Base-by-base conservation (phyloP, 1,284 basidiomycete species). In the Sanguinoderma infundibulare region DNA sequence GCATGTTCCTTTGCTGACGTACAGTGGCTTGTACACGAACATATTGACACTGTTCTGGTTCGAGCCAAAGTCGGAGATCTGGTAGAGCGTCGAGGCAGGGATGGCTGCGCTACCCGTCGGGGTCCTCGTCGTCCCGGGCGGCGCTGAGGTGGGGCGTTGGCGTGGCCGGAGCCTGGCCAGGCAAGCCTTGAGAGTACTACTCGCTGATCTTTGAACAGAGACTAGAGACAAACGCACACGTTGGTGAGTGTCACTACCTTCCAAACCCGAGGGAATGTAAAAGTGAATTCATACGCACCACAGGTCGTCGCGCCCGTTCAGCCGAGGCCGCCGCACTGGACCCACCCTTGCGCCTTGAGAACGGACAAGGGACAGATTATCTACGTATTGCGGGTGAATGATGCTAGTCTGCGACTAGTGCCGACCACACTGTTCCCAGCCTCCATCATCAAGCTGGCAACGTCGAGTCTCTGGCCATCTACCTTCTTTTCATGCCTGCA, bases 1-100 rank as follows among this genome's bases (percentile, higher is more conserved):
- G n/a, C n/a, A 0, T 20, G 28, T 17, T 24, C 10, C 14, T 26
- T 17, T 5, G 8, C n/a, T n/a, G 5, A 63, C 81, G 67, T 82
- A 83, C 38, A 84, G 80, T 24, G 64, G 53, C 65, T 74, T 77
- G 76, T 86, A 85, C 17, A 81, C 70, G 68, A 73, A 83, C 75
- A 83, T 79, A 49, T 70, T 67, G 34, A 84, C 80, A 64, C 79
- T 79, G 57, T 80, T 85, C 7, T 84, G 83, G 72, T 84, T 85
- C 44, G 77, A 57, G 7, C 82, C 81, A 65, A 81, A 81, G 72
- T 77, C 69, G 15, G 60, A 64, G 57, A 73, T 63, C 64, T 71
- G 69, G 36, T 60, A 52, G 4, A 70, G 59, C 14, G 63, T 65
- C 47, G 65, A 67, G 8, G 65, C 65, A 4, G 65, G 65, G 42